A percentile compares a stretch with the other conserved stretches of the same genome.
Conservation (phyloP, 371 early-diverging fungal genomes). For the Mucor saturninus region DNA sequence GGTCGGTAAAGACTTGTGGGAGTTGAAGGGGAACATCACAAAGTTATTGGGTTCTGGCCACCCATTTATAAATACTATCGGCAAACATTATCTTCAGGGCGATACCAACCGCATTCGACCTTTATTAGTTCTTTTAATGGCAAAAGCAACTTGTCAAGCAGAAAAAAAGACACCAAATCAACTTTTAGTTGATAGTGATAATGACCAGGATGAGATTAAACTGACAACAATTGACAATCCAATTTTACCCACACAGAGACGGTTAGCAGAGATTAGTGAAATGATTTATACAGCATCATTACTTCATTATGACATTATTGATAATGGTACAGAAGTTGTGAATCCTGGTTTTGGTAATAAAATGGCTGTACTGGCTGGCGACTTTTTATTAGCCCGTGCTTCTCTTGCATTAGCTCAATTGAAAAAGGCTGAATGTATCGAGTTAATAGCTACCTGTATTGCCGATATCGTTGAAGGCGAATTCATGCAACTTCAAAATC, state of each 20-base stretch:
- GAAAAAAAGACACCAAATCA: constrained; percentile 26
- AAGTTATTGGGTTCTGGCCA: constrained; percentile 82
- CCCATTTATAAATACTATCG: constrained; percentile 86
- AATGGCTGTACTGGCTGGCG: constrained; percentile 95
- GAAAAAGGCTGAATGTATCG: constrained; percentile 89
- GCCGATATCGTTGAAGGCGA: constrained; percentile 96
- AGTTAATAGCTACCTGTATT: constrained; percentile 90
- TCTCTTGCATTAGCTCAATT: constrained; percentile 89
- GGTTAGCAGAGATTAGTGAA: constrained; percentile 94
- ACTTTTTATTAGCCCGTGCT: constrained; percentile 91
- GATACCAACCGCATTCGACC: constrained; percentile 95
- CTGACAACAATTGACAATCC: constrained; percentile 42
- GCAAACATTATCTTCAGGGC: constrained; percentile 85
- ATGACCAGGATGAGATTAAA: constrained; percentile 9
- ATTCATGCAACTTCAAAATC: constrained; percentile 92
- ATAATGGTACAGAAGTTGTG: constrained; percentile 66
- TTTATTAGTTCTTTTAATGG: constrained; percentile 85
- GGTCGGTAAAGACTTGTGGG: constrained; percentile 79
- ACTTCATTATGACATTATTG: constrained; percentile 95
- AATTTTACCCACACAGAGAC: constrained; percentile 87
- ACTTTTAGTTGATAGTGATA: constrained; percentile 18
- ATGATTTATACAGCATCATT: constrained; percentile 97
- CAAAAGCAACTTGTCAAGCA: constrained; percentile 74
- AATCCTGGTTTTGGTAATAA: constrained; percentile 95
- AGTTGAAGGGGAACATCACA: constrained; percentile 86